A percentile compares a stretch with the other conserved stretches of the same genome.
These are phyloP conservation scores for Brassica carinata DNA, from an alignment of 345 rosid species.

Conservation along the genomic window DNA sequence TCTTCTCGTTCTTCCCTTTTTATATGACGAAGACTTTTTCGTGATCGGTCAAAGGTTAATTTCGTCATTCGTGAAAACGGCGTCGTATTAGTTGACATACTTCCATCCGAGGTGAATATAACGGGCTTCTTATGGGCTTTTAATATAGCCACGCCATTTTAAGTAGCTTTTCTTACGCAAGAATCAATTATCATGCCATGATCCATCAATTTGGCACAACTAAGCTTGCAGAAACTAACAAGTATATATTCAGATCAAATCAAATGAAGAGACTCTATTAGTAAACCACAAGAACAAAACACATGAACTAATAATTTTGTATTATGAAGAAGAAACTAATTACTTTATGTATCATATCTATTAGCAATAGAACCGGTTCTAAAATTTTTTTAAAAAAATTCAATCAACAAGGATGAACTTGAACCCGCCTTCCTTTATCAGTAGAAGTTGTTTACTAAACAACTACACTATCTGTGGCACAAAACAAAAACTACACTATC, in stretches of 20 bases:
- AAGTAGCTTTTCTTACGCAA: not conserved
- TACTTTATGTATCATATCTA: not conserved
- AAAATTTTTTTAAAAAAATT: not conserved
- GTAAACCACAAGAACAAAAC: slow-evolving; percentile 1
- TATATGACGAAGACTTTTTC: slow-evolving; percentile 10
- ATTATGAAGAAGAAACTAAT: not conserved
- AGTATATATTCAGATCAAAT: not conserved
- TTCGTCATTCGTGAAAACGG: slow-evolving; percentile 8
- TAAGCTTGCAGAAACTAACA: not conserved
- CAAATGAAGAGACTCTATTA: not conserved
- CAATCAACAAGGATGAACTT: not conserved
- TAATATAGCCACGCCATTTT: not conserved
- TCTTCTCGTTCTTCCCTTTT: slow-evolving; percentile 4
- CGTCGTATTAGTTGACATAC: not conserved
- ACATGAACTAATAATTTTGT: not conserved
- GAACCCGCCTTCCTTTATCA: not conserved
- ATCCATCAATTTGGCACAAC: not conserved
- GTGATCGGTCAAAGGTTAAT: slow-evolving; percentile 18
- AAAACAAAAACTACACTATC: not conserved
- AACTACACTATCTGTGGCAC: not conserved
- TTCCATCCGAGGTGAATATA: not conserved
- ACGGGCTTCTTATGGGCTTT: slow-evolving; percentile 19
- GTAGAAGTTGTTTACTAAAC: not conserved
- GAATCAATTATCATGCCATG: not conserved
- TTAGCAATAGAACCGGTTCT: not conserved